These are phyloP conservation scores for Dicorynia guianensis DNA, from an alignment of 306 rosid genomes.

Conservation along the genomic window DNA sequence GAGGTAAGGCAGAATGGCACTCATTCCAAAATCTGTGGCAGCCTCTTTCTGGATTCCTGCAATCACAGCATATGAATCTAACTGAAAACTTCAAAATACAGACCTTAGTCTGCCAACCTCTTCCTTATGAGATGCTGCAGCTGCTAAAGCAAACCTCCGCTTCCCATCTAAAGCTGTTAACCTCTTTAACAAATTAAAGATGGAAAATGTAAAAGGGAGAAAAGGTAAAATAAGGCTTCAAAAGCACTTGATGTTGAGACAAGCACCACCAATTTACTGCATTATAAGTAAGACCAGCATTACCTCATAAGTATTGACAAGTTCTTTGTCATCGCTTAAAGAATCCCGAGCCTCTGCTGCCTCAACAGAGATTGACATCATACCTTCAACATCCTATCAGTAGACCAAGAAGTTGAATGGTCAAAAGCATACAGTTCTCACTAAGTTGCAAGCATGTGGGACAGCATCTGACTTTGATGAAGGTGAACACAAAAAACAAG, in stretches of 20 bases:
- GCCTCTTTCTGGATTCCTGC: constrained; percentile 36
- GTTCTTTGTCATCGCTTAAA: constrained; percentile 86
- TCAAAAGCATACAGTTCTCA: constrained; percentile 36
- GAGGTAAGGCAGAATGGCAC: constrained; percentile 29
- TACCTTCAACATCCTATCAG: constrained; percentile 94
- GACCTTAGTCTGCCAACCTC: constrained; percentile 94
- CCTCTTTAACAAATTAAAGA: constrained; percentile 61
- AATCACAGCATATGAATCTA: constrained; percentile 30
- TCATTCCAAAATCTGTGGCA: constrained; percentile 34
- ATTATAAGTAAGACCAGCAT: constrained; percentile 34
- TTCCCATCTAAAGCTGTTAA: constrained; percentile 96
- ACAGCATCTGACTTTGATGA: constrained; percentile 28
- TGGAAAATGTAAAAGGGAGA: not conserved
- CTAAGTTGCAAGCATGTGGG: constrained; percentile 11
- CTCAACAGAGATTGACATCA: constrained; percentile 98
- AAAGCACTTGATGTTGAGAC: constrained; percentile 4
- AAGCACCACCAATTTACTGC: constrained; percentile 27
- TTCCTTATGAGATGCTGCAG: constrained; percentile 93
- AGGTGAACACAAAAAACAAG: constrained; percentile 28
- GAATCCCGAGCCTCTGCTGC: constrained; percentile 96
- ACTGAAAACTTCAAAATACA: constrained; percentile 34
- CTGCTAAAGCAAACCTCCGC: constrained; percentile 95
- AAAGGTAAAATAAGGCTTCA: constrained; percentile 28
- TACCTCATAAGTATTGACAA: constrained; percentile 92
- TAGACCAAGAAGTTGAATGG: constrained; percentile 49